These are phyloP conservation scores for Penicilliopsis zonata DNA, from an alignment of 495 filamentous ascomycete genomes.

Conservation along the genomic window DNA sequence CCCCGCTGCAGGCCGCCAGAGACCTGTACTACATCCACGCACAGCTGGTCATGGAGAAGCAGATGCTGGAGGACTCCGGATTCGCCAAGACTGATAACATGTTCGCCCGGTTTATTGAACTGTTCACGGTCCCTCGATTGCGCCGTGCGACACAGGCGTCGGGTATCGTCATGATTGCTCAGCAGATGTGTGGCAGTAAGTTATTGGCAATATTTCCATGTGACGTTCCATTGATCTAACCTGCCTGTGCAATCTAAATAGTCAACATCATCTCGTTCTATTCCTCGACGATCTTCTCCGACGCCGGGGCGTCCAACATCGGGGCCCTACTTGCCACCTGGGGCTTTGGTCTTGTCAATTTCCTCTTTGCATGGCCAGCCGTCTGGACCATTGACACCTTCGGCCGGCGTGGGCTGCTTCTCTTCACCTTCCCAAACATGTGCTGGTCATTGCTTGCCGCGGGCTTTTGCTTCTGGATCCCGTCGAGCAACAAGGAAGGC, in stretches of 20 bases:
- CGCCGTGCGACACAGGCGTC: slow-evolving; percentile 43
- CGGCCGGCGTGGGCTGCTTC: slow-evolving; percentile 53
- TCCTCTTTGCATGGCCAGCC: slow-evolving; percentile 59
- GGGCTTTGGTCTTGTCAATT: slow-evolving; percentile 63
- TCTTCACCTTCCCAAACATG: slow-evolving; percentile 70
- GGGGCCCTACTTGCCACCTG: slow-evolving; percentile 51
- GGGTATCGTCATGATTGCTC: slow-evolving; percentile 56
- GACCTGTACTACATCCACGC: slow-evolving; percentile 68
- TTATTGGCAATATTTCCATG: slow-evolving; percentile 2
- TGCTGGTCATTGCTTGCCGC: slow-evolving; percentile 54
- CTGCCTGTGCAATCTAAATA: neutral
- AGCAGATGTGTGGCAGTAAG: slow-evolving; percentile 73
- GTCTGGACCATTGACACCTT: slow-evolving; percentile 67
- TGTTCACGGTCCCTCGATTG: slow-evolving; percentile 45
- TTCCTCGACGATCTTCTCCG: slow-evolving; percentile 47
- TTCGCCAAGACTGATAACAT: slow-evolving; percentile 20
- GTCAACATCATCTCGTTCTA: slow-evolving; percentile 62
- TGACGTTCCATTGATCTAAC: neutral
- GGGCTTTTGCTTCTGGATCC: slow-evolving; percentile 48
- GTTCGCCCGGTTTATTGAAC: slow-evolving; percentile 36
- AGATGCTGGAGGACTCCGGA: slow-evolving; percentile 15
- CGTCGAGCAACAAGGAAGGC: slow-evolving; percentile 34
- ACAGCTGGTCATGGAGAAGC: slow-evolving; percentile 30
- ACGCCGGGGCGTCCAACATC: slow-evolving; percentile 39
- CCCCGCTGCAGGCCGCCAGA: slow-evolving; percentile 56